Evolutionary conservation across 768 basidiomycete genomes (phyloP).

Genomic region (Naganishia onofrii): DNA sequence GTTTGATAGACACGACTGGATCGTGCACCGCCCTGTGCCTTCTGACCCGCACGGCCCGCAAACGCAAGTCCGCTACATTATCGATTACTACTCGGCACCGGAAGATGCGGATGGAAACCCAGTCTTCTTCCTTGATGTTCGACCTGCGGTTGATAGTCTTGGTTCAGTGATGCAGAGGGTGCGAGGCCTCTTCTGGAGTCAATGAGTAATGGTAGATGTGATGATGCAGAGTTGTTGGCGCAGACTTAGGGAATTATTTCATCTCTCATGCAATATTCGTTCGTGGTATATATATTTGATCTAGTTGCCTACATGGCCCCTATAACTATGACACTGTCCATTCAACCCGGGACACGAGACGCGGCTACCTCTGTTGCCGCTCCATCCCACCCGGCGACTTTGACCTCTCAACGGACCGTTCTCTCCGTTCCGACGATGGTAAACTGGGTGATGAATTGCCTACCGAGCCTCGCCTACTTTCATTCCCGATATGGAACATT

Average conservation of each 20-base stretch:
- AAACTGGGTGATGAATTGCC: slow-evolving; percentile 4
- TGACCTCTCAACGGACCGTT: slow-evolving; percentile 10
- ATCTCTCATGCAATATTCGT: background rate
- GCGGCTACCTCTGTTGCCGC: slow-evolving; percentile 13
- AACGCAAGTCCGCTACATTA: slow-evolving; percentile 82
- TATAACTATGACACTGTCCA: background rate
- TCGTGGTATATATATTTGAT: slow-evolving; percentile 11
- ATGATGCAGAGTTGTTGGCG: background rate
- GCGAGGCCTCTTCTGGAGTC: slow-evolving; percentile 22
- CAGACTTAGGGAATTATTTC: background rate
- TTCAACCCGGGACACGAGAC: background rate
- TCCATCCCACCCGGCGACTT: slow-evolving; percentile 12
- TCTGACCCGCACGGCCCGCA: slow-evolving; percentile 28
- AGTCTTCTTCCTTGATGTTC: slow-evolving; percentile 90
- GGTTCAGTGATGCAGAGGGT: slow-evolving; percentile 42
- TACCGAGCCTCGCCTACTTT: slow-evolving; percentile 15
- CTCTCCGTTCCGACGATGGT: slow-evolving; percentile 8
- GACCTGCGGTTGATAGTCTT: slow-evolving; percentile 85
- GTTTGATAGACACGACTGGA: slow-evolving; percentile 98
- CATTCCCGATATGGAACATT: slow-evolving; percentile 20
- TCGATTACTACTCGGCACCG: slow-evolving; percentile 96
- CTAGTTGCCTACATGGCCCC: background rate
- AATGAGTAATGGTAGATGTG: background rate
- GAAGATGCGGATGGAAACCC: slow-evolving; percentile 85
- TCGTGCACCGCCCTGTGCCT: slow-evolving; percentile 68